Evolutionary conservation across 352 stramenopile genomes (phyloP), one percentile per base, ranked within the genome.

Genomic region (Globisporangium ultimum): DNA sequence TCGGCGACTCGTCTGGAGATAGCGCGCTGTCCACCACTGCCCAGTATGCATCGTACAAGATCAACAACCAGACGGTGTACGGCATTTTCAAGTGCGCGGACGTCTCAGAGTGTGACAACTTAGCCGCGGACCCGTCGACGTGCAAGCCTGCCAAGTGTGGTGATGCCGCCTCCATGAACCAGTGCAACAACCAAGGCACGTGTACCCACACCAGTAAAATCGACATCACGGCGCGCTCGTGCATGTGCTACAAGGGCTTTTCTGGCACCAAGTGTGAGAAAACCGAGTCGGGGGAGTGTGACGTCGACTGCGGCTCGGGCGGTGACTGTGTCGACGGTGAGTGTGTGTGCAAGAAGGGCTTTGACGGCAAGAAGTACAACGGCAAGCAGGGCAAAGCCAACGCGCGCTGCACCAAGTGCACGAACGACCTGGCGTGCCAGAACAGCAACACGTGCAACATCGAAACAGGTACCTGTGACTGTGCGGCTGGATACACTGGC

Each of bases 131-230:
- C 55, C 12, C 70, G 20, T 61, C 54, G 20, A 72, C 61, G 20
- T 82, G 72, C 53, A 40, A 60, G 12, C 65, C 72, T n/a, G n/a
- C 55, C 20, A 58, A 64, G 43, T 82, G 72, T 49, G 72, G 72
- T 7, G 53, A 71, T 38, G 21, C 64, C 9, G 66, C 17, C 40
- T 67, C 60, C 10, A 41, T 67, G 7, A 42, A 48, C n/a, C 61
- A 70, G 52, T 88, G 78, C 71, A 88, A 75, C 38, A 78, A 90
- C 66, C 80, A 88, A 41, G 80, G 80, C 24, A 90, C 80, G 2
- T 90, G 80, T 66, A 82, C 80, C 49, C 86, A 90, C 73, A 75
- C 78, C 46, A 77, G 63, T 49, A 81, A 78, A 50, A 71, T 71
- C 61, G 78, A 76, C 50, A 78, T 88, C 49, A 78, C 55, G 34